phyloP scores from a whole-genome alignment of 768 basidiomycete genomes.

The Amanita rubescens region DNA sequence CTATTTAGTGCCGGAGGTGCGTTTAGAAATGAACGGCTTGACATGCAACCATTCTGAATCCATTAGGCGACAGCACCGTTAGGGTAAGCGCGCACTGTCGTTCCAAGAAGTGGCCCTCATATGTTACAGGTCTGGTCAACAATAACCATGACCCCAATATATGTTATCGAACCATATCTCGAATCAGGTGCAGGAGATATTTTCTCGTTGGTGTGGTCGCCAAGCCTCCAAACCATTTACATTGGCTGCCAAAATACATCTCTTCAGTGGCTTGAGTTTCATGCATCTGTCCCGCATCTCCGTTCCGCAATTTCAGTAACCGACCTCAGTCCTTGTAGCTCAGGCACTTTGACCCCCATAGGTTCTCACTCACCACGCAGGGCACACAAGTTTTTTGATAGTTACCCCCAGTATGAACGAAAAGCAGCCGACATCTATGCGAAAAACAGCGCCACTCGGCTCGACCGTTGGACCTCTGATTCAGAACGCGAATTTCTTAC shows the following conservation, averaged over 20 bases:
- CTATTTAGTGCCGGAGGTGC: constrained; percentile 85
- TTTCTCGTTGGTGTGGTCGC: constrained; percentile 78
- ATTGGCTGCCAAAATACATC: constrained; percentile 92
- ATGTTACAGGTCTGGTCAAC: constrained; percentile 74
- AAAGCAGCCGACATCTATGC: constrained; percentile 63
- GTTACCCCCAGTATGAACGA: constrained; percentile 68
- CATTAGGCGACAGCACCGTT: constrained; percentile 78
- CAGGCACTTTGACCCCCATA: constrained; percentile 30
- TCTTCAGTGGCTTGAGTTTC: constrained; percentile 80
- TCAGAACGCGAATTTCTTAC: constrained; percentile 22
- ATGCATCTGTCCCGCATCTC: constrained; percentile 12
- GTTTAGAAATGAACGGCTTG: constrained; percentile 11
- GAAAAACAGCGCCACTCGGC: constrained; percentile 36
- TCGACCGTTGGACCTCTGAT: constrained; percentile 25
- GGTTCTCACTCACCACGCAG: constrained; percentile 26
- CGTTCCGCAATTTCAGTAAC: constrained; percentile 12
- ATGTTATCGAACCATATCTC: constrained; percentile 68
- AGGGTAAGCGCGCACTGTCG: constrained; percentile 41
- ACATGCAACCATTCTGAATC: neutral
- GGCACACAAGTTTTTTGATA: constrained; percentile 89
- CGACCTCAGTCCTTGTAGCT: constrained; percentile 13
- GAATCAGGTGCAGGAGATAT: constrained; percentile 83
- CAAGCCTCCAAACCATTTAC: constrained; percentile 61
- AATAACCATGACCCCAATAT: constrained; percentile 52
- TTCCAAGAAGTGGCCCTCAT: constrained; percentile 3